Evolutionary conservation across 2,329 filamentous ascomycete genomes (phyloP).

Genomic region (Botryotinia narcissicola): DNA sequence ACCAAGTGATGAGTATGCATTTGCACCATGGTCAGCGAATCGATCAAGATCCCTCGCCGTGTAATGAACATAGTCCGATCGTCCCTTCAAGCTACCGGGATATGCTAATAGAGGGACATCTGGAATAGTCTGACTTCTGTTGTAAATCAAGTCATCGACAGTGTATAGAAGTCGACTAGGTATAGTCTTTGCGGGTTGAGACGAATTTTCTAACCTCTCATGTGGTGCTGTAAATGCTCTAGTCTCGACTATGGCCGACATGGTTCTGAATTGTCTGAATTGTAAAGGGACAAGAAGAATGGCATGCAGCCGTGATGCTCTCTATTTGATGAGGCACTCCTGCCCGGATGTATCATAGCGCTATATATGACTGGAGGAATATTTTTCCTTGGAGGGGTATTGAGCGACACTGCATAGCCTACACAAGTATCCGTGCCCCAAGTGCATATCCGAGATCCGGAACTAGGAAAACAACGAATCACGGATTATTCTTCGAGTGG

Average conservation of each 20-base stretch:
- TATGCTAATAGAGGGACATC: slow-evolving; percentile 34
- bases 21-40: slow-evolving; percentile 34
- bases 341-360: not conserved
- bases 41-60: slow-evolving; percentile 36
- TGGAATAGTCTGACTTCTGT: slow-evolving; percentile 28
- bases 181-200: not conserved
- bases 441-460: slow-evolving; percentile 17
- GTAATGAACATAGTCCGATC: slow-evolving; percentile 34
- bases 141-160: slow-evolving; percentile 33
- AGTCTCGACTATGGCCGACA: slow-evolving; percentile 7
- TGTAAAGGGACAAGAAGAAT: not conserved
- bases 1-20: slow-evolving; percentile 28
- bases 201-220: not conserved
- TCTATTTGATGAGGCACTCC: not conserved
- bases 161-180: slow-evolving; percentile 20
- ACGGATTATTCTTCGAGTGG: not conserved
- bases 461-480: slow-evolving; percentile 5
- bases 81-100: slow-evolving; percentile 27
- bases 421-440: slow-evolving; percentile 10
- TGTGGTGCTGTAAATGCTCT: slow-evolving; percentile 5
- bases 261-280: not conserved
- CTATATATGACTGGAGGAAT: slow-evolving; percentile 14
- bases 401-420: not conserved
- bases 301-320: not conserved
- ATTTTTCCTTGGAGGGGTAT: slow-evolving; percentile 4